phyloP scores from a whole-genome alignment of 768 basidiomycete species.

The Russula foetens region DNA sequence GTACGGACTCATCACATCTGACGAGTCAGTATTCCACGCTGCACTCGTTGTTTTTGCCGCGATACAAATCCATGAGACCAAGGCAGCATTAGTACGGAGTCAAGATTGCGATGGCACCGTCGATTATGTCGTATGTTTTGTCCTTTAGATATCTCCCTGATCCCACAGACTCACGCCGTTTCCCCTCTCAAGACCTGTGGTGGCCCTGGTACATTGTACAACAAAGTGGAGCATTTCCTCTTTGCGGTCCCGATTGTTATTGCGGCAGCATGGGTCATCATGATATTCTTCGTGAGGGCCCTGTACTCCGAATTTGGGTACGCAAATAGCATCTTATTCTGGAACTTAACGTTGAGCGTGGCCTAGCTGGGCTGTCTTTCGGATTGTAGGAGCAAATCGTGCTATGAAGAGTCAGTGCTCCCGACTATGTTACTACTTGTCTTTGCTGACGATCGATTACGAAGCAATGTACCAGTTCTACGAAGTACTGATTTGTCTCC shows the following conservation, averaged over 20 bases:
- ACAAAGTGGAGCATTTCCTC: conserved; percentile 52
- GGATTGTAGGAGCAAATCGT: conserved; percentile 79
- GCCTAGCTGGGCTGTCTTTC: conserved; percentile 81
- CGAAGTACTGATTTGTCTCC: conserved; percentile 78
- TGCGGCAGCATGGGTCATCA: conserved; percentile 51
- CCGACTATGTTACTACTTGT: neutral
- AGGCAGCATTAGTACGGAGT: conserved; percentile 41
- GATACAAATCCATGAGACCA: conserved; percentile 74
- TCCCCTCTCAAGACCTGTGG: conserved; percentile 34
- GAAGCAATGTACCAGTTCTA: conserved; percentile 85
- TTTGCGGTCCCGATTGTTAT: conserved; percentile 69
- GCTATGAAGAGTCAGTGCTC: conserved; percentile 63
- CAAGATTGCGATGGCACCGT: conserved; percentile 29
- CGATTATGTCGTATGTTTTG: conserved; percentile 35
- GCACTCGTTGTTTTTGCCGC: conserved; percentile 68
- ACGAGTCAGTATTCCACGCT: conserved; percentile 54
- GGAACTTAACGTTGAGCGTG: neutral
- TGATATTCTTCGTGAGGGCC: conserved; percentile 61
- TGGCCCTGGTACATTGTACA: conserved; percentile 51
- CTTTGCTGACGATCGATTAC: conserved; percentile 6
- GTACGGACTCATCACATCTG: neutral
- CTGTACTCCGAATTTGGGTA: conserved; percentile 82
- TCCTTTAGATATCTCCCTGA: neutral
- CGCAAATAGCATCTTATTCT: conserved; percentile 20
- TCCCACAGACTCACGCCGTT: neutral